Base-by-base conservation (phyloP, 371 early-diverging fungal genomes). In the Mortierella sp. region DNA sequence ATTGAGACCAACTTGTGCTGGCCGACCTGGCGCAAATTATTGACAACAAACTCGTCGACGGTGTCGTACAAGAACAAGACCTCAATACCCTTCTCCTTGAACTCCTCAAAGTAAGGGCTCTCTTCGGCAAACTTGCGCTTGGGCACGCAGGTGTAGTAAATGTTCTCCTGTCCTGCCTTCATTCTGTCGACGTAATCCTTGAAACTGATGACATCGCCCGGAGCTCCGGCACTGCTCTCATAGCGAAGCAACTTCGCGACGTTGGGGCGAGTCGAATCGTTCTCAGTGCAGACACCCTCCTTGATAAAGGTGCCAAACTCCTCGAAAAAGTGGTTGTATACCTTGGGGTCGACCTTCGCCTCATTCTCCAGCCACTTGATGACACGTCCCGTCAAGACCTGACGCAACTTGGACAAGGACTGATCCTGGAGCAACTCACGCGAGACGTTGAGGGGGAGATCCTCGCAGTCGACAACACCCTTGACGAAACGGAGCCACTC, bases 401-500 rank as follows among this genome's bases (percentile, higher is more conserved):
- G 90, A 56, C 92, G 92, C 56, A 95, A 89, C 81, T 95, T 96
- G 72, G 97, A 90, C 11, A 96, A 84, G 24, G 93, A 92, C 58
- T 96, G 95, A 74, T 98, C 96, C 87, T 99, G 99, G 27, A 99
- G 88, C 46, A 98, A 91, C 88, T 99, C 99, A 79, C 99, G 96
- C 29, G 99, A 98, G 21, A 99, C 96, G 82, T 99, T 99, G 80
- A 99, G 90, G 6, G 99, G 99, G 79, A 99, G 92, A 87, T 99
- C 99, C 87, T 98, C 98, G 18, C 96, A 96, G 86, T 99, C 98
- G 18, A 99, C 96, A 41, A 99, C 95, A 71, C 99, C 98, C 89
- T 96, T 95, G 72, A 96, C 90, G 73, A 96, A 96, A 21, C 95
- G 92, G 74, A 96, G 89, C 91, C 93, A 98, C 76, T 91, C 93